phyloP scores from a whole-genome alignment of 2,329 filamentous ascomycete species.

The Myriosclerotinia duriaeana region DNA sequence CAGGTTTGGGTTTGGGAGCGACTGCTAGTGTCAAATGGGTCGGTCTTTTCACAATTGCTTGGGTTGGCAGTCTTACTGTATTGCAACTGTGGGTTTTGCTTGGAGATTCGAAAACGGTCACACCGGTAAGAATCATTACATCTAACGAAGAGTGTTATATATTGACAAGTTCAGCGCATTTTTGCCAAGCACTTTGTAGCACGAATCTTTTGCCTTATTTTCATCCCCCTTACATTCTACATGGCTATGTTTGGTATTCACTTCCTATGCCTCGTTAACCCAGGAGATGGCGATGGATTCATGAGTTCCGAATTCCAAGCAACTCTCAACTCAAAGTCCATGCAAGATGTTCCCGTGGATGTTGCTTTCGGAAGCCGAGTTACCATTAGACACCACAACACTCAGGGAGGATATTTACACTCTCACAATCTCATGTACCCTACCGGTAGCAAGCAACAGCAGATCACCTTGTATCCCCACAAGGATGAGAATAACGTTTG shows the following conservation, averaged over 20 bases:
- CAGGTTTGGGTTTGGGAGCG: slow-evolving; percentile 82
- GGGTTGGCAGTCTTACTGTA: slow-evolving; percentile 88
- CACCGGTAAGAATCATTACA: slow-evolving; percentile 54
- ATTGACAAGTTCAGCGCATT: slow-evolving; percentile 55
- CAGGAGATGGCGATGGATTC: slow-evolving; percentile 96
- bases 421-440: slow-evolving; percentile 98
- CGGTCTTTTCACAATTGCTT: slow-evolving; percentile 96
- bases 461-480: slow-evolving; percentile 96
- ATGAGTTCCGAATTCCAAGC: slow-evolving; percentile 99
- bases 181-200: slow-evolving; percentile 96
- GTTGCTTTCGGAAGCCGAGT: slow-evolving; percentile 86
- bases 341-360: slow-evolving; percentile 93
- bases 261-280: slow-evolving; percentile 89
- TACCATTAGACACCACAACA: slow-evolving; percentile 89
- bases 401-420: slow-evolving; percentile 95
- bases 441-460: slow-evolving; percentile 95
- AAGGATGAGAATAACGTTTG: slow-evolving; percentile 98
- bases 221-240: slow-evolving; percentile 88
- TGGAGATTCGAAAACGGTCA: slow-evolving; percentile 83
- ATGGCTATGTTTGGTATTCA: slow-evolving; percentile 97
- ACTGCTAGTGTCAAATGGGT: slow-evolving; percentile 99
- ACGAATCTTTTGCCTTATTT: slow-evolving; percentile 83
- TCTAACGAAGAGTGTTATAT: slow-evolving; percentile 1
- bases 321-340: slow-evolving; percentile 91
- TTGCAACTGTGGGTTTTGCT: slow-evolving; percentile 94